Base-by-base conservation (phyloP, 805 yeast species). In the Wickerhamiella kazuoi region DNA sequence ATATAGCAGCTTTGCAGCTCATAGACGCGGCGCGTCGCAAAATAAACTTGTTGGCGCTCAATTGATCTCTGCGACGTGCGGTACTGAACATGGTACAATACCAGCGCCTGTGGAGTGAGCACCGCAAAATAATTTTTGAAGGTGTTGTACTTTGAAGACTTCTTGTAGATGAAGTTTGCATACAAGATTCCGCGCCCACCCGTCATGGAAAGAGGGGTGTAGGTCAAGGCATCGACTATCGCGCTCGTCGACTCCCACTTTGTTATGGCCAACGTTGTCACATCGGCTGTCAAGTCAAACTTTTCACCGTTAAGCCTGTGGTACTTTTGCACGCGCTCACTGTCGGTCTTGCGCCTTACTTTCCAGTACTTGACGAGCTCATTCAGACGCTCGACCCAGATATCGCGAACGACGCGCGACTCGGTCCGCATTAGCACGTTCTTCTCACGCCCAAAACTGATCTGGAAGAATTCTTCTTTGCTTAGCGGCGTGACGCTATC, bases 1-100 rank as follows among this genome's bases (percentile, higher is more conserved):
- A 82, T 65, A 53, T 83, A 87, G 42, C 93, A 74, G 13, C 68
- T 71, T 2, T 68, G 53, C 21, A 87, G 56, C 1, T 84, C 74
- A 16, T 83, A 67, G 0, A 79, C 69, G 36, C 71, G 51, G 46
- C 67, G 66, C 47, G 69, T 74, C 34, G 63, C 57, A 48, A 69
- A 75, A 46, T 68, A 69, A 1, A 68, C 59, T 2, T 62, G 60
- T n/a, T 68, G 64, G 50, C 66, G 62, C 3, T 65, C 57, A 2
- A 64, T 64, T 0, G 44, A 17, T 14, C n/a, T 15, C 6, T 24
- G 21, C 18, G 58, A 55, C 11, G 71, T 61, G 41, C 84, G 60
- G 30, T 61, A 55, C 43, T 60, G 69, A 36, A 69, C 60, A 11
- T 69, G 59, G 54, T 67, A 86, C 2, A 83, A 52, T 0, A 76